Percentiles rank a stretch among this genome's conserved stretches.
Evolutionary conservation across 306 rosid genomes (phyloP).

Genomic region (Vicia sativa): DNA sequence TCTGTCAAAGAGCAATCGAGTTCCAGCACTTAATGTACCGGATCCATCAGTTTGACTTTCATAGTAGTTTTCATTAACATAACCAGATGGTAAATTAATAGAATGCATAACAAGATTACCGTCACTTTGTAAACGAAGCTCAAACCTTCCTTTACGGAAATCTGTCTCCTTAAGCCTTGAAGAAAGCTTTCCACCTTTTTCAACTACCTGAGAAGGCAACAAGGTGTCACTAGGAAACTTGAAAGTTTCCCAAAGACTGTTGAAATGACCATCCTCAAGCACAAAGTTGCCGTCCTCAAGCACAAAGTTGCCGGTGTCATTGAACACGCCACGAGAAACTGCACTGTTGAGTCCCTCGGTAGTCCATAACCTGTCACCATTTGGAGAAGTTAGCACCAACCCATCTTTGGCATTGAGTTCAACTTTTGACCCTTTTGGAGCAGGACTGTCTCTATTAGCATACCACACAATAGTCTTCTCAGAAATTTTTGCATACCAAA

Average conservation of each 20-base stretch:
- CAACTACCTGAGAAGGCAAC: conserved; percentile 52
- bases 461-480: conserved; percentile 56
- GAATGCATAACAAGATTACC: conserved; percentile 49
- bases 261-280: conserved; percentile 27
- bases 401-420: conserved; percentile 43
- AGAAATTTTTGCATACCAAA: conserved; percentile 56
- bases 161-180: conserved; percentile 35
- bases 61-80: conserved; percentile 41
- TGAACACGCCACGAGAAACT: conserved; percentile 36
- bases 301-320: conserved; percentile 54
- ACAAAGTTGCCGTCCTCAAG: conserved; percentile 55
- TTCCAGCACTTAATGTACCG: conserved; percentile 38
- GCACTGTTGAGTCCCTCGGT: neutral
- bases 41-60: neutral
- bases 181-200: conserved; percentile 37
- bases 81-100: conserved; percentile 39
- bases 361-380: conserved; percentile 35
- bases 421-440: conserved; percentile 49
- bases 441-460: conserved; percentile 42
- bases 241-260: conserved; percentile 55
- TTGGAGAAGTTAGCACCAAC: conserved; percentile 44
- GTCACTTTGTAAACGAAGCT: conserved; percentile 37
- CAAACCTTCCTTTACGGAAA: conserved; percentile 51
- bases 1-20: conserved; percentile 35
- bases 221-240: conserved; percentile 43